phyloP scores from a whole-genome alignment of 2,329 filamentous ascomycete genomes.

The Dactylellina parvicollis region DNA sequence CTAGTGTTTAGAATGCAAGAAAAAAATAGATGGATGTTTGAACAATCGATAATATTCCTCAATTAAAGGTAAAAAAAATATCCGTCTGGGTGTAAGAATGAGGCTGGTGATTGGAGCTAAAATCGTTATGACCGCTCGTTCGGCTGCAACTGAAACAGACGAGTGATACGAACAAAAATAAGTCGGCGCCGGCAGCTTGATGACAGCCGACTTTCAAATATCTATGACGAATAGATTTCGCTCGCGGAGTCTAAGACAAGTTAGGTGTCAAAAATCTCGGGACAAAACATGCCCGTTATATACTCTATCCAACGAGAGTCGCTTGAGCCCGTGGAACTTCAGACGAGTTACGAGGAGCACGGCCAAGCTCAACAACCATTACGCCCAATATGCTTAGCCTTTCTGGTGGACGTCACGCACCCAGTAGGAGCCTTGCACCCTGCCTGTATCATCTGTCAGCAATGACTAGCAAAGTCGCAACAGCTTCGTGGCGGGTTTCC shows the following conservation, averaged over 20 bases:
- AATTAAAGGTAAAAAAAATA: slow-evolving; percentile 17
- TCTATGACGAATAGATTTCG: slow-evolving; percentile 30
- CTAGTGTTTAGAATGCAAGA: neutral
- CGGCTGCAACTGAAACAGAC: neutral
- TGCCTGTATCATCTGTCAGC: slow-evolving; percentile 46
- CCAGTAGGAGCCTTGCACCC: slow-evolving; percentile 33
- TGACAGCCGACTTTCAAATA: slow-evolving; percentile 25
- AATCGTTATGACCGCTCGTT: neutral
- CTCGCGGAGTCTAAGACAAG: neutral
- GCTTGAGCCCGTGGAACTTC: slow-evolving; percentile 5
- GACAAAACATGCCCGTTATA: slow-evolving; percentile 32
- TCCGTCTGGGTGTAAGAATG: slow-evolving; percentile 12
- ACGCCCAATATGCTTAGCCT: neutral
- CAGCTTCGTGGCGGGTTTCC: slow-evolving; percentile 28
- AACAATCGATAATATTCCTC: neutral
- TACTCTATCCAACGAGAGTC: slow-evolving; percentile 4
- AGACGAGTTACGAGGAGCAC: slow-evolving; percentile 27
- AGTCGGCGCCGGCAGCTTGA: slow-evolving; percentile 26
- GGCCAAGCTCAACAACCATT: neutral
- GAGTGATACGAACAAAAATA: slow-evolving; percentile 19
- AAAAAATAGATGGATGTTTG: slow-evolving; percentile 1
- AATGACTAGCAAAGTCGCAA: slow-evolving; percentile 35
- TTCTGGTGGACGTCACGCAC: slow-evolving; percentile 12
- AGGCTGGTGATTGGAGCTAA: neutral
- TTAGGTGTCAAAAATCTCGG: slow-evolving; percentile 20